These are phyloP conservation scores for Chimonanthus salicifolius DNA, from an alignment of 164 flowering plant genomes.

Conservation along the genomic window DNA sequence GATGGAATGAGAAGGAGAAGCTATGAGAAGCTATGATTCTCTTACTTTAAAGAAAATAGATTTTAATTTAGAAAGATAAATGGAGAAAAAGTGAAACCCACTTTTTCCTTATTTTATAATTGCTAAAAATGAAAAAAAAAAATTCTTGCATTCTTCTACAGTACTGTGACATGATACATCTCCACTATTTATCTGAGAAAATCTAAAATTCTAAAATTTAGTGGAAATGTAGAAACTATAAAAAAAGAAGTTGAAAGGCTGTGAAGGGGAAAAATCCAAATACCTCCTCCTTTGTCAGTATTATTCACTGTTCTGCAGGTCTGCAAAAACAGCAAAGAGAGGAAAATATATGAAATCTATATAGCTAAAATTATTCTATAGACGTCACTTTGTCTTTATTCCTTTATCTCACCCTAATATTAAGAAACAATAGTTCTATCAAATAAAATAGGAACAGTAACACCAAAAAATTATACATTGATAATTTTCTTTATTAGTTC, in stretches of 20 bases:
- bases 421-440: slow-evolving; percentile 10
- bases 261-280: slow-evolving; percentile 21
- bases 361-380: slow-evolving; percentile 25
- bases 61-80: no score
- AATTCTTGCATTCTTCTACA: no score
- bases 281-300: slow-evolving; percentile 81
- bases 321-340: slow-evolving; percentile 33
- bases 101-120: no score
- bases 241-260: background rate
- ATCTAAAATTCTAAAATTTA: no score
- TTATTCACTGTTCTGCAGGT: slow-evolving; percentile 77
- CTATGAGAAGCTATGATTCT: no score
- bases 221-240: no score
- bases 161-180: no score
- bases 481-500: slow-evolving; percentile 4
- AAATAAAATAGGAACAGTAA: slow-evolving; percentile 1
- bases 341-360: slow-evolving; percentile 9
- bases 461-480: background rate
- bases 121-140: no score
- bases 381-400: slow-evolving; percentile 28
- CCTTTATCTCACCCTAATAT: slow-evolving; percentile 20
- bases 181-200: no score
- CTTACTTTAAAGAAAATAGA: no score
- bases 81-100: no score
- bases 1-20: no score